Evolutionary conservation across 768 basidiomycete species (phyloP), one percentile per base, ranked within the genome.

Genomic region (Russula foetens): DNA sequence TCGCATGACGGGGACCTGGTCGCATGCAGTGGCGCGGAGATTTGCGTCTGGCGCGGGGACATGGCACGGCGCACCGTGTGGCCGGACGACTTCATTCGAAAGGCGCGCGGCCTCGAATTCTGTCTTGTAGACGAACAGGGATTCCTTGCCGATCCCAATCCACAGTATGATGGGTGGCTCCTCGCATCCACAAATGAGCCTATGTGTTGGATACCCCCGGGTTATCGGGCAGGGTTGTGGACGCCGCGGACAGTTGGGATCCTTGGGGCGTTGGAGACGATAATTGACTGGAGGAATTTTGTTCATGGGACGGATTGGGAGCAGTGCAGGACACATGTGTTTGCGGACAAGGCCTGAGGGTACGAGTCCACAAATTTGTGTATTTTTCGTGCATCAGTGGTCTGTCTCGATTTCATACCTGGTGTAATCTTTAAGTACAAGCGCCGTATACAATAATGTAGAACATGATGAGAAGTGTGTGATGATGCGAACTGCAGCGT

Each of bases 61-160:
- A 38, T 62, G 45, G 44, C 28, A 3, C 41, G 50, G 4, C 56
- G 50, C 12, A 50, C 26, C 0, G 44, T 51, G 24, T 62, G 61
- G 61, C 61, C 61, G 0, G 51, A 59, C 7, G 38, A 12, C 28
- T 53, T 59, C 35, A 59, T 48, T 12, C 45, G 57, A 17, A 23
- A 26, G 35, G 26, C 21, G n/a, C 44, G 23, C 26, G 50, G 43
- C 15, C 24, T 24, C 4, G 51, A 59, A 15, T 59, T 48, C 45
- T 62, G 61, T 48, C 38, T 33, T 1, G 38, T 62, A 9, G 61
- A 62, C 23, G 58, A 62, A 9, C 44, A 59, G 29, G 61, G 61
- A 3, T 12, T 59, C 21, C 51, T 62, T 1, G 24, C 44, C 8
- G 45, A 62, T 17, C 33, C 35, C n/a, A 24, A 12, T 14, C 3